phyloP scores from a whole-genome alignment of 164 flowering plant species.

The Liriodendron chinense region DNA sequence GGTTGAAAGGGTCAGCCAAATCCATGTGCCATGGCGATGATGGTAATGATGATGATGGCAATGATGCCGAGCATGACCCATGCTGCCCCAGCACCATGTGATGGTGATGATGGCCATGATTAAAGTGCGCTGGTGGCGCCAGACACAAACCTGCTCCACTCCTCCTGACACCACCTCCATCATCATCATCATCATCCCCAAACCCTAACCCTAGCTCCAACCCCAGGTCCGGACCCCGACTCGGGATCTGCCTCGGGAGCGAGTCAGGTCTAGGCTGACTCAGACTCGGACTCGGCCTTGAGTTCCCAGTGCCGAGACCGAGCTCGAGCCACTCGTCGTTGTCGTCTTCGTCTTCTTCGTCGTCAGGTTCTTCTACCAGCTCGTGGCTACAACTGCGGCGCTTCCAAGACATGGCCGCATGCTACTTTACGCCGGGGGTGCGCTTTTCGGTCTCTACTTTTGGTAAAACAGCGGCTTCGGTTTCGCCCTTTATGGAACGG shows the following conservation, averaged over 20 bases:
- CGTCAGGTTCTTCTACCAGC: not conserved
- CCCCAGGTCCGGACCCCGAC: not conserved
- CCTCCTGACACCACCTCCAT: slow-evolving; percentile 1
- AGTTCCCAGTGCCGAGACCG: slow-evolving; percentile 12
- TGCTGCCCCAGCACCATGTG: not conserved
- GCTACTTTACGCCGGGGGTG: slow-evolving; percentile 4
- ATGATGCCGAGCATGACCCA: not conserved
- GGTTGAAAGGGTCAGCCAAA: not conserved
- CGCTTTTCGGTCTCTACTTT: slow-evolving; percentile 1
- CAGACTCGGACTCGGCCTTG: not conserved
- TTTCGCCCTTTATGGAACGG: slow-evolving; percentile 20
- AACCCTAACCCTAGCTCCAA: slow-evolving; percentile 24
- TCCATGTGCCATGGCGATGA: slow-evolving; percentile 19
- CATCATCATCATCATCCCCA: slow-evolving; percentile 4
- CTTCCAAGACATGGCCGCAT: slow-evolving; percentile 12
- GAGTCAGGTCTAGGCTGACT: not conserved
- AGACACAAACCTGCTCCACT: slow-evolving; percentile 2
- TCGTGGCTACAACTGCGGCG: not conserved
- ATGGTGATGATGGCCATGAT: slow-evolving; percentile 7
- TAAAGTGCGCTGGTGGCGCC: not conserved
- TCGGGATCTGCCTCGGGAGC: not conserved
- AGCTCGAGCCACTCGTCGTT: slow-evolving; percentile 19
- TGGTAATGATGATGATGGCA: not conserved
- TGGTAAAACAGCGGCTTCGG: not conserved
- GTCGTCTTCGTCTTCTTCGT: slow-evolving; percentile 2